phyloP scores from a whole-genome alignment of 1,284 basidiomycete species.

The Wolfiporia cocos region DNA sequence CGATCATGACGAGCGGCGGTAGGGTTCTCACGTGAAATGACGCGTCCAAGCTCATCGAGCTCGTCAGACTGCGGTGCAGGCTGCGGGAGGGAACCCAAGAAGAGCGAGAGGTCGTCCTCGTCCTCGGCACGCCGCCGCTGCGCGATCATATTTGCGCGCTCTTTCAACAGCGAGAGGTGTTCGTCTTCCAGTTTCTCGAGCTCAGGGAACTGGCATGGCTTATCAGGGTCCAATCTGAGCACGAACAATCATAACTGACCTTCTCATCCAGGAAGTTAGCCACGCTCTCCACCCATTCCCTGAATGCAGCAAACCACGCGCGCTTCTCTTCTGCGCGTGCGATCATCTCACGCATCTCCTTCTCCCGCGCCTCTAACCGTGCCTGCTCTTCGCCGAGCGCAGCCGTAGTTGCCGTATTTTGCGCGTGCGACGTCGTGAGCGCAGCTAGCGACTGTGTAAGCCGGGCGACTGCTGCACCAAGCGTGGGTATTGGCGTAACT shows the following conservation, averaged over 20 bases:
- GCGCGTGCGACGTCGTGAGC: constrained; percentile 65
- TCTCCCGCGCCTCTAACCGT: constrained; percentile 70
- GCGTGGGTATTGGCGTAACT: constrained; percentile 49
- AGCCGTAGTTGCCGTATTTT: constrained; percentile 55
- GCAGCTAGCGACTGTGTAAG: constrained; percentile 60
- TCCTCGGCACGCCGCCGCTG: constrained; percentile 69
- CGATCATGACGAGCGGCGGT: constrained; percentile 43
- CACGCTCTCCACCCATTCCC: constrained; percentile 83
- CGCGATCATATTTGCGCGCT: constrained; percentile 66
- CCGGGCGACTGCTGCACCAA: constrained; percentile 51
- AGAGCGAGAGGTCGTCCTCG: constrained; percentile 74
- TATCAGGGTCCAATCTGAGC: constrained; percentile 1
- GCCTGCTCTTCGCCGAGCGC: constrained; percentile 64
- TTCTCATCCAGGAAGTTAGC: constrained; percentile 91
- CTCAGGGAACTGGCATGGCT: constrained; percentile 57
- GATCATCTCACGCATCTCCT: constrained; percentile 77
- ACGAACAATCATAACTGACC: constrained; percentile 34
- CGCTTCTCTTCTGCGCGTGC: constrained; percentile 75
- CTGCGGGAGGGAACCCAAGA: constrained; percentile 55
- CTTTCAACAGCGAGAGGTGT: constrained; percentile 66
- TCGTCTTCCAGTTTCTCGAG: constrained; percentile 86
- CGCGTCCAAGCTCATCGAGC: constrained; percentile 61
- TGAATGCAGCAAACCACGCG: constrained; percentile 83
- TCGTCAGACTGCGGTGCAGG: constrained; percentile 35
- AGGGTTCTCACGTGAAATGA: constrained; percentile 41